Percentiles rank a stretch among this genome's conserved stretches.
phyloP scores from a whole-genome alignment of 2,329 filamentous ascomycete genomes.

The Penicillium griseofulvum region DNA sequence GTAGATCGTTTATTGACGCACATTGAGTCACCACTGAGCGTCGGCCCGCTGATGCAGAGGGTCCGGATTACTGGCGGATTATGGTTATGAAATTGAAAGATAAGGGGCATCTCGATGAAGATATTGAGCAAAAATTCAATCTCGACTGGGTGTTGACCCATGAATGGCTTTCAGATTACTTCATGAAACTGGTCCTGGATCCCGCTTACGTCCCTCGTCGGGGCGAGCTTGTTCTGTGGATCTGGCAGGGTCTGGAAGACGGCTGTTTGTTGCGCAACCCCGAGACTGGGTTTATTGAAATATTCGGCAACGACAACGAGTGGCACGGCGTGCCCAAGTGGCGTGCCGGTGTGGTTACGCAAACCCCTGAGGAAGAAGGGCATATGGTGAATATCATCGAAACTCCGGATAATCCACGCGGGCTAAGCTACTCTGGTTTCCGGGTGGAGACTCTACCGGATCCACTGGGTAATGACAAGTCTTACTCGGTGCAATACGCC shows the following conservation, averaged over 20 bases:
- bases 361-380: slow-evolving; percentile 47
- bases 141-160: slow-evolving; percentile 58
- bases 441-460: slow-evolving; percentile 58
- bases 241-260: slow-evolving; percentile 26
- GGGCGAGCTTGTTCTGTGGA: slow-evolving; percentile 59
- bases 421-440: slow-evolving; percentile 54
- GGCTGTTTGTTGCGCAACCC: slow-evolving; percentile 40
- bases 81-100: slow-evolving; percentile 48
- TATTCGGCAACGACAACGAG: slow-evolving; percentile 34
- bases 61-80: slow-evolving; percentile 24
- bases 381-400: slow-evolving; percentile 48
- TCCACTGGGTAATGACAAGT: slow-evolving; percentile 52
- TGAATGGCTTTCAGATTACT: slow-evolving; percentile 40
- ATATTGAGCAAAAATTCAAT: slow-evolving; percentile 50
- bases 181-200: slow-evolving; percentile 45
- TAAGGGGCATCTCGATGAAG: slow-evolving; percentile 41
- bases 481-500: slow-evolving; percentile 52
- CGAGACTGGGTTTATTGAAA: slow-evolving; percentile 27
- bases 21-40: not conserved
- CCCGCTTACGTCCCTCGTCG: slow-evolving; percentile 53
- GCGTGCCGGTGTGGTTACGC: slow-evolving; percentile 57
- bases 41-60: slow-evolving; percentile 10
- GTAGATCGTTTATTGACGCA: not conserved
- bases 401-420: slow-evolving; percentile 31
- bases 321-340: slow-evolving; percentile 48